phyloP scores from a whole-genome alignment of 2,329 filamentous ascomycete genomes.

The Coleophoma crateriformis region DNA sequence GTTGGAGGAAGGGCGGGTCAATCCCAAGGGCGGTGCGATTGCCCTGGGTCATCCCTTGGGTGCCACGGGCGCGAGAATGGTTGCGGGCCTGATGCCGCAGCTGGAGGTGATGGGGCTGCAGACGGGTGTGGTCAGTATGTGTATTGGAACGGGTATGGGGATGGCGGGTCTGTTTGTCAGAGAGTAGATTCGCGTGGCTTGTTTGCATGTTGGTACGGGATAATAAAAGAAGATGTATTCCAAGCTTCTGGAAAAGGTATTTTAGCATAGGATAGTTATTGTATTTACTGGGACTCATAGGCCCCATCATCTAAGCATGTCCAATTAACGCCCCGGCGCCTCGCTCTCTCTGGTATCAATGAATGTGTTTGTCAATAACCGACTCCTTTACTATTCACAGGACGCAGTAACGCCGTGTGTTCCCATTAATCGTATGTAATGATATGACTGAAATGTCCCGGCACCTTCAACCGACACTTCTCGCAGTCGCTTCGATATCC shows the following conservation, averaged over 20 bases:
- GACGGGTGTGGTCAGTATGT: conserved; percentile 88
- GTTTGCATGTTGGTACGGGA: too few relatives aligned
- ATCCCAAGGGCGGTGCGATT: conserved; percentile 90
- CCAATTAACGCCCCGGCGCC: neutral
- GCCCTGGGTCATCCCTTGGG: conserved; percentile 90
- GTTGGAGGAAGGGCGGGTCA: conserved; percentile 65
- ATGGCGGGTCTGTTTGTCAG: conserved; percentile 64
- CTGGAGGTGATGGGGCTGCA: conserved; percentile 62
- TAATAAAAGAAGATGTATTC: too few relatives aligned
- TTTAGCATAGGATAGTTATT: too few relatives aligned
- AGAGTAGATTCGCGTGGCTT: conserved; percentile 37
- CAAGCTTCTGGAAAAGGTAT: too few relatives aligned
- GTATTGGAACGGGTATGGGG: conserved; percentile 77
- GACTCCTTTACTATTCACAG: neutral
- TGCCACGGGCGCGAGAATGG: conserved; percentile 78
- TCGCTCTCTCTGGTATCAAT: neutral
- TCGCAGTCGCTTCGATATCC: conserved; percentile 74
- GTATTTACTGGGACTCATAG: too few relatives aligned
- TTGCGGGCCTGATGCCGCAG: conserved; percentile 60
- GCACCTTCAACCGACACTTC: conserved; percentile 68
- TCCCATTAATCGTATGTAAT: conserved; percentile 34
- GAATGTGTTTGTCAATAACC: neutral
- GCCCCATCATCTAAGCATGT: too few relatives aligned
- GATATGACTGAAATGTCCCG: conserved; percentile 78
- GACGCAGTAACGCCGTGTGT: neutral